Conservation (phyloP, 371 early-diverging fungal species). For the Lichtheimia ornata region DNA sequence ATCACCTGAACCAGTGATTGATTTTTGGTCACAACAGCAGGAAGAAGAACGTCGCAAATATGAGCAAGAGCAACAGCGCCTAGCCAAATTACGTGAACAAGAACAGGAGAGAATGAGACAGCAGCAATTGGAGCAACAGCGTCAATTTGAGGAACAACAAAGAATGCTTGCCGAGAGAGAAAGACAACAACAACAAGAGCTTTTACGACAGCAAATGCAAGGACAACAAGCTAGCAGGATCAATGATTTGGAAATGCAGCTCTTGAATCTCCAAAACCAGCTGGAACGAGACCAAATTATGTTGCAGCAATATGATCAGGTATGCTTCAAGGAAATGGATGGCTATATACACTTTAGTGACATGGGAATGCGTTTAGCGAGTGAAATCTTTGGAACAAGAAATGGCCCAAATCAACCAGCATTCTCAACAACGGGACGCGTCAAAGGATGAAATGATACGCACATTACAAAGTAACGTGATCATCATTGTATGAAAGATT, state of each 20-base stretch:
- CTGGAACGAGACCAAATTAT: slow-evolving; percentile 83
- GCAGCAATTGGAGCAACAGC: slow-evolving; percentile 69
- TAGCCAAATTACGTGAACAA: slow-evolving; percentile 61
- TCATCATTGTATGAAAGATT: slow-evolving; percentile 3
- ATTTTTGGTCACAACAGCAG: slow-evolving; percentile 63
- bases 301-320: slow-evolving; percentile 82
- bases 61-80: slow-evolving; percentile 68
- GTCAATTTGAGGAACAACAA: slow-evolving; percentile 76
- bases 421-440: slow-evolving; percentile 68
- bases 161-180: slow-evolving; percentile 66
- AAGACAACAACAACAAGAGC: slow-evolving; percentile 65
- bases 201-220: slow-evolving; percentile 74
- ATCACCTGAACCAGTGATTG: slow-evolving; percentile 61
- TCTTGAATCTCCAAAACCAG: slow-evolving; percentile 75
- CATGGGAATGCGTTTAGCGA: slow-evolving; percentile 38
- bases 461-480: slow-evolving; percentile 66
- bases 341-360: neutral
- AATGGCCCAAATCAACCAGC: slow-evolving; percentile 68
- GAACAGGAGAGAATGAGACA: slow-evolving; percentile 62
- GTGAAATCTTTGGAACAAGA: slow-evolving; percentile 83
- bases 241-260: slow-evolving; percentile 77
- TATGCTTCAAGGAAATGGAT: slow-evolving; percentile 24
- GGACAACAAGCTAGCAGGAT: slow-evolving; percentile 75
- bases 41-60: slow-evolving; percentile 53
- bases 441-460: slow-evolving; percentile 77